Evolutionary conservation across 2,329 filamentous ascomycete species (phyloP), one percentile per base, ranked within the genome.

Genomic region (Apiospora sp.): DNA sequence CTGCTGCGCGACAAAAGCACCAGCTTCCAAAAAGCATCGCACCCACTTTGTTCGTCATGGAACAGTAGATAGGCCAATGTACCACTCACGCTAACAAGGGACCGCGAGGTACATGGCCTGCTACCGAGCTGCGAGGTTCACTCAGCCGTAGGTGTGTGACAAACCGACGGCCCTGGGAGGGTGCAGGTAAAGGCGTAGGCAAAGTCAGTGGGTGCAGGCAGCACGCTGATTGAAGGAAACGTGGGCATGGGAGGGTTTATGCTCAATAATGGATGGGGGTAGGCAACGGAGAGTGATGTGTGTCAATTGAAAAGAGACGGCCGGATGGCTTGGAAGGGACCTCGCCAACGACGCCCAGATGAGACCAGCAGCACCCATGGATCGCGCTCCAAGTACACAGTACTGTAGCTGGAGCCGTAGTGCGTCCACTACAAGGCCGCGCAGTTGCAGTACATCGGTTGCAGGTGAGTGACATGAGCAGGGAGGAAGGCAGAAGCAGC

Each of bases 21-120:
- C 41, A 71, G 58, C 58, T 41, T 49, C 34, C 8, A 13, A 54
- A 68, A 71, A 68, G 70, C 70, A 71, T 71, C 34, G 70, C 70
- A 67, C 48, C 70, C 70, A 71, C 70, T 68, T 51, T 68, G 44
- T 27, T 67, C 37, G 61, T 71, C 64, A 61, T 71, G 69, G 69
- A 71, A 49, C 67, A 44, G 67, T 27, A 68, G 24, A 46, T 67
- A 64, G 58, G 58, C 19, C 27, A 58, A 78, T 75, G 78, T 79
- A 80, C 75, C 72, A 67, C 71, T 12, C 67, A 58, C 78, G 74
- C 78, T 80, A 80, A 80, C 76, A 76, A 76, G 78, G 78, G 75
- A 76, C 75, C 73, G 75, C 71, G 71, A 80, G 77, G 77, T 80
- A 81, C 79, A 75, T 77, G 71, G 41, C 41, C 68, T 24, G 68